Evolutionary conservation across 768 basidiomycete genomes (phyloP).

Genomic region (Gymnopilus dilepis): DNA sequence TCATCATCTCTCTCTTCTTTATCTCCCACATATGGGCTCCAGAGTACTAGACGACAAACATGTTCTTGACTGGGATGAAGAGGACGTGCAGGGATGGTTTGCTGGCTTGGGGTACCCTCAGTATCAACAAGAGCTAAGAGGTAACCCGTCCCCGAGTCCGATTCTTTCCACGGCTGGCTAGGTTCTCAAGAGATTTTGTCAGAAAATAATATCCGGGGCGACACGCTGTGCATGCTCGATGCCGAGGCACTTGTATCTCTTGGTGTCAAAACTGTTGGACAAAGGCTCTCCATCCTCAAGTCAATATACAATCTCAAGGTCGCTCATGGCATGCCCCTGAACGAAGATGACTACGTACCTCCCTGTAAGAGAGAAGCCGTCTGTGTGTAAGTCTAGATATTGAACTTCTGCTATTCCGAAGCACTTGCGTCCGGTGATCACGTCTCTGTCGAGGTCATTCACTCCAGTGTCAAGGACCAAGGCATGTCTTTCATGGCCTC

Average conservation of each 20-base stretch:
- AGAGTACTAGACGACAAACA: constrained; percentile 33
- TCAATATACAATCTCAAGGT: constrained; percentile 90
- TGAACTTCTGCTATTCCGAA: constrained; percentile 24
- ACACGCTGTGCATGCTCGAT: constrained; percentile 82
- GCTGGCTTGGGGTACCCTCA: constrained; percentile 76
- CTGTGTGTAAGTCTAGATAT: neutral
- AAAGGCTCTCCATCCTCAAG: constrained; percentile 88
- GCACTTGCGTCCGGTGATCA: constrained; percentile 16
- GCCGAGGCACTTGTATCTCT: constrained; percentile 83
- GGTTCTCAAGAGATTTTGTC: constrained; percentile 4
- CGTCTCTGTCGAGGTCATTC: constrained; percentile 21
- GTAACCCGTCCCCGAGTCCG: constrained; percentile 41
- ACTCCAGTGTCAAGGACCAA: constrained; percentile 62
- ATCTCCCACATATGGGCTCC: constrained; percentile 27
- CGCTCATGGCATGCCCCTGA: constrained; percentile 77
- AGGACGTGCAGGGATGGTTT: constrained; percentile 78
- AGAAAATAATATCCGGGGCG: constrained; percentile 93
- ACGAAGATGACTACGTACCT: constrained; percentile 83
- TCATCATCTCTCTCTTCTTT: constrained; percentile 1
- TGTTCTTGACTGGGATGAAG: constrained; percentile 70
- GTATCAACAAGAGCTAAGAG: constrained; percentile 81
- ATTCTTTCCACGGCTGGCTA: neutral
- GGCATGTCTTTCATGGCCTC: constrained; percentile 44
- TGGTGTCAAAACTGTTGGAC: constrained; percentile 86
- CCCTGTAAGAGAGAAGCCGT: constrained; percentile 63